Evolutionary conservation across 1,284 basidiomycete species (phyloP).

Genomic region (Fomitopsis schrenkii): DNA sequence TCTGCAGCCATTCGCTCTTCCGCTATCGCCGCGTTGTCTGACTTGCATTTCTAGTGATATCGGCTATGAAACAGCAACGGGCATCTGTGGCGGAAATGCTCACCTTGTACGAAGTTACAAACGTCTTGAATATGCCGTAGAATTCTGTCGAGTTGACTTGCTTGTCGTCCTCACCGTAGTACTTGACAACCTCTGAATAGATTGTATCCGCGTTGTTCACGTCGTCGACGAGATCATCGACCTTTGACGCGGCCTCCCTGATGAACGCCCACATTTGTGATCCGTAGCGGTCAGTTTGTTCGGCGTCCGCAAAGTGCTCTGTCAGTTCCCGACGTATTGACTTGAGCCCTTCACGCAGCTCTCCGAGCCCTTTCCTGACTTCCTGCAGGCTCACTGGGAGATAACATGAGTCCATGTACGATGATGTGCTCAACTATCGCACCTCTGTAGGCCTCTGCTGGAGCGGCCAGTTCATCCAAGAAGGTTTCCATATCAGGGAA

Average conservation of each 20-base stretch:
- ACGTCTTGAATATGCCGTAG: conserved; percentile 94
- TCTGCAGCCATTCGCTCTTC: conserved; percentile 63
- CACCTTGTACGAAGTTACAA: conserved; percentile 88
- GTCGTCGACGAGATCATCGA: conserved; percentile 83
- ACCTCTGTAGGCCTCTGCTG: conserved; percentile 91
- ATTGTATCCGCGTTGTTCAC: conserved; percentile 79
- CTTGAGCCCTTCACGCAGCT: conserved; percentile 77
- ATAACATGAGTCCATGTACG: conserved; percentile 4
- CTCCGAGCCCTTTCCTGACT: conserved; percentile 65
- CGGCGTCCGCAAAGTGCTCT: conserved; percentile 73
- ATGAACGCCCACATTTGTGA: conserved; percentile 89
- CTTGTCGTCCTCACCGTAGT: conserved; percentile 91
- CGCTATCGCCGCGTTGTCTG: conserved; percentile 66
- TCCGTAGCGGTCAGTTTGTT: conserved; percentile 73
- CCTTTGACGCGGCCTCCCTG: conserved; percentile 64
- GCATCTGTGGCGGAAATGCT: conserved; percentile 14
- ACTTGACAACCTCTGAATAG: conserved; percentile 80
- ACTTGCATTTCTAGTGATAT: conserved; percentile 74
- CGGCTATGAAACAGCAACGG: neutral
- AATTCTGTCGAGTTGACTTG: conserved; percentile 82
- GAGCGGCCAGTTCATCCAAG: conserved; percentile 84
- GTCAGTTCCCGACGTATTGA: conserved; percentile 75
- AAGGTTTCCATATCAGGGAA: conserved; percentile 90
- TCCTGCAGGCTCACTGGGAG: conserved; percentile 72
- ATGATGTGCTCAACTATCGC: neutral